These are phyloP conservation scores for Termitomyces sp. DNA, from an alignment of 1,284 basidiomycete genomes.

Conservation along the genomic window DNA sequence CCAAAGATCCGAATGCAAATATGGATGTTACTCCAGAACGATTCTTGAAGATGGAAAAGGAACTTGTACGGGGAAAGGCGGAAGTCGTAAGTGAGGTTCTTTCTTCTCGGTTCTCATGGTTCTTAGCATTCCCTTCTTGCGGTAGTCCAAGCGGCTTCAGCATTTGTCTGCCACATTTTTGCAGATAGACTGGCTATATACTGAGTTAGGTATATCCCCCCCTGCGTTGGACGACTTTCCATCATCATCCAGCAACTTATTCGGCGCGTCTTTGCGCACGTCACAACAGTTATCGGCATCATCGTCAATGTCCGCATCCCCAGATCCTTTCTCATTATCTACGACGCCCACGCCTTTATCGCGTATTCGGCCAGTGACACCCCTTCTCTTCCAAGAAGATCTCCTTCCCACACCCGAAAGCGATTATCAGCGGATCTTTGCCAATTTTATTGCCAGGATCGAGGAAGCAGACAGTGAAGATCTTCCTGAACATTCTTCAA, in stretches of 20 bases:
- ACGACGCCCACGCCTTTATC: conserved; percentile 50
- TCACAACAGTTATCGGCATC: conserved; percentile 35
- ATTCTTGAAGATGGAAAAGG: conserved; percentile 74
- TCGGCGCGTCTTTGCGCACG: conserved; percentile 27
- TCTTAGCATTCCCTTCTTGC: conserved; percentile 3
- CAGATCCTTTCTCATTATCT: conserved; percentile 50
- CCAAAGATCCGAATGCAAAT: conserved; percentile 37
- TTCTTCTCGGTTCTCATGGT: conserved; percentile 2
- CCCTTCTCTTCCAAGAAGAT: conserved; percentile 28
- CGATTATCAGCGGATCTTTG: conserved; percentile 56
- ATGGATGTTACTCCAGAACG: conserved; percentile 73
- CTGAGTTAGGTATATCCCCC: conserved; percentile 67
- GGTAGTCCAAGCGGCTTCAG: conserved; percentile 60
- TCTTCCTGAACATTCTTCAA: conserved; percentile 31
- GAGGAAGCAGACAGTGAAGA: conserved; percentile 57
- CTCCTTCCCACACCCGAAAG: conserved; percentile 29
- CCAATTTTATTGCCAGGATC: conserved; percentile 53
- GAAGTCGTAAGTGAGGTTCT: conserved; percentile 58
- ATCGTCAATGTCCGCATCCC: conserved; percentile 23
- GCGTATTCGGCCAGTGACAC: conserved; percentile 30
- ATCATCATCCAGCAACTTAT: conserved; percentile 34
- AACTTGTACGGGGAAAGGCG: conserved; percentile 71
- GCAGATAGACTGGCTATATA: conserved; percentile 76
- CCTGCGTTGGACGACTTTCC: conserved; percentile 46
- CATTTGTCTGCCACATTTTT: conserved; percentile 60